Evolutionary conservation across 495 filamentous ascomycete genomes (phyloP).

Genomic region (Penicillium steckii): DNA sequence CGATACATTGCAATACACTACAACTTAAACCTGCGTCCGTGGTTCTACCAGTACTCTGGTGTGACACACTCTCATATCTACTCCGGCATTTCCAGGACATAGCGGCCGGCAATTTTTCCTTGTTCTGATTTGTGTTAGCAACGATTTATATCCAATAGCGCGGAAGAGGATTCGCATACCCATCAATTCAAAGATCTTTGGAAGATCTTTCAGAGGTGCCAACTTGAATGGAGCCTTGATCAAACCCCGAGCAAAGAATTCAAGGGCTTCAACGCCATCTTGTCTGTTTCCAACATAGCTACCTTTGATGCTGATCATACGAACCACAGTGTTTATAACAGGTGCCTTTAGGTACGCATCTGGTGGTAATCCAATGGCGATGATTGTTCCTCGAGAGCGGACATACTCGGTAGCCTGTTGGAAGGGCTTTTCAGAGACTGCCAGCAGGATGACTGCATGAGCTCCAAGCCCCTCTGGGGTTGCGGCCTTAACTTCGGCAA

Average conservation of each 20-base stretch:
- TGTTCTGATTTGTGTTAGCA: slow-evolving; percentile 5
- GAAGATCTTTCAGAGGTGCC: slow-evolving; percentile 70
- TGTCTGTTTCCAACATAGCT: slow-evolving; percentile 84
- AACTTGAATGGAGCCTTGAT: slow-evolving; percentile 85
- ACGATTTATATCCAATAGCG: background rate
- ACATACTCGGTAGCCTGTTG: slow-evolving; percentile 87
- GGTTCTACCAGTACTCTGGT: no score
- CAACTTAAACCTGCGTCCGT: no score
- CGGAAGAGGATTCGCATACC: slow-evolving; percentile 26
- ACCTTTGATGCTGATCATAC: slow-evolving; percentile 88
- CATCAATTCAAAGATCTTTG: slow-evolving; percentile 73
- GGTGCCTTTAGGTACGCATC: slow-evolving; percentile 73
- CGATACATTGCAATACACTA: no score
- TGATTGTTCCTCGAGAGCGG: slow-evolving; percentile 72
- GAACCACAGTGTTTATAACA: slow-evolving; percentile 79
- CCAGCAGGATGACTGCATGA: slow-evolving; percentile 81
- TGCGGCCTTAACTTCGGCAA: slow-evolving; percentile 72
- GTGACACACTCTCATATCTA: no score
- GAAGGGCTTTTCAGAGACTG: slow-evolving; percentile 85
- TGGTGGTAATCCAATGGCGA: slow-evolving; percentile 83
- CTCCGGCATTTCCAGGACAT: slow-evolving; percentile 12
- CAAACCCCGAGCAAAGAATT: slow-evolving; percentile 28
- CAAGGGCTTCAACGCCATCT: background rate
- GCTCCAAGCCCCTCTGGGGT: slow-evolving; percentile 78
- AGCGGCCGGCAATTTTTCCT: slow-evolving; percentile 12